Conservation (phyloP, 2,329 filamentous ascomycete species). For the Meredithiella fracta region DNA sequence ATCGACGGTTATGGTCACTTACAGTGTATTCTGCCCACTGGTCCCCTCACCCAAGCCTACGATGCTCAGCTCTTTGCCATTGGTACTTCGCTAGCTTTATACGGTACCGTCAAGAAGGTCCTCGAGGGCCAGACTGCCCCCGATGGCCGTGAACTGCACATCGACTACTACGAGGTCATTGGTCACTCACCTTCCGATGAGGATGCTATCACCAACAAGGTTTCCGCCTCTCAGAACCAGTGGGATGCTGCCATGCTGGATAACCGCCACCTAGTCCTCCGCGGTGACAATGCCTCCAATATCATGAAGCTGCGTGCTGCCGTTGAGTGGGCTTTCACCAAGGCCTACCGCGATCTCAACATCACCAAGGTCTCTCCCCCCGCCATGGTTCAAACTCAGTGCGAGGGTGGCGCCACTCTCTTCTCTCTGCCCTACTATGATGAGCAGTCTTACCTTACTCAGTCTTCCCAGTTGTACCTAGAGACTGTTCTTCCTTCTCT, state of each 20-base stretch:
- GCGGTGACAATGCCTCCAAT: slow-evolving; percentile 67
- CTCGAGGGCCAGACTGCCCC: slow-evolving; percentile 64
- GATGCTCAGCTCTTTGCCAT: slow-evolving; percentile 72
- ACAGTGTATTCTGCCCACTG: slow-evolving; percentile 63
- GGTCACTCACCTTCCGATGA: slow-evolving; percentile 69
- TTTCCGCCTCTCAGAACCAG: slow-evolving; percentile 31
- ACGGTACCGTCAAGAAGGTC: slow-evolving; percentile 69
- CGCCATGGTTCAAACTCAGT: slow-evolving; percentile 84
- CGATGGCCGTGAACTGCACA: slow-evolving; percentile 73
- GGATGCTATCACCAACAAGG: slow-evolving; percentile 76
- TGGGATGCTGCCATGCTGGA: slow-evolving; percentile 55
- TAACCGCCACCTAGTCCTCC: slow-evolving; percentile 68
- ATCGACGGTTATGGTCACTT: slow-evolving; percentile 63
- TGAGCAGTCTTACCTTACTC: slow-evolving; percentile 82
- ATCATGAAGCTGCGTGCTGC: slow-evolving; percentile 76
- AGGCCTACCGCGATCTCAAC: slow-evolving; percentile 58
- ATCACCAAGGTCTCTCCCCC: slow-evolving; percentile 76
- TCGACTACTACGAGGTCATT: slow-evolving; percentile 73
- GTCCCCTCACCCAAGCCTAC: slow-evolving; percentile 78
- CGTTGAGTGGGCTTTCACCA: slow-evolving; percentile 65
- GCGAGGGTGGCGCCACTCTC: slow-evolving; percentile 81
- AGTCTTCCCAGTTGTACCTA: slow-evolving; percentile 93
- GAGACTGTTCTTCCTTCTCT: slow-evolving; percentile 84
- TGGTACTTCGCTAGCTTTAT: slow-evolving; percentile 73
- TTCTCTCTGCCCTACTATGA: slow-evolving; percentile 84